These are phyloP conservation scores for Candida schatavii DNA, from an alignment of 805 yeast species.

Conservation along the genomic window DNA sequence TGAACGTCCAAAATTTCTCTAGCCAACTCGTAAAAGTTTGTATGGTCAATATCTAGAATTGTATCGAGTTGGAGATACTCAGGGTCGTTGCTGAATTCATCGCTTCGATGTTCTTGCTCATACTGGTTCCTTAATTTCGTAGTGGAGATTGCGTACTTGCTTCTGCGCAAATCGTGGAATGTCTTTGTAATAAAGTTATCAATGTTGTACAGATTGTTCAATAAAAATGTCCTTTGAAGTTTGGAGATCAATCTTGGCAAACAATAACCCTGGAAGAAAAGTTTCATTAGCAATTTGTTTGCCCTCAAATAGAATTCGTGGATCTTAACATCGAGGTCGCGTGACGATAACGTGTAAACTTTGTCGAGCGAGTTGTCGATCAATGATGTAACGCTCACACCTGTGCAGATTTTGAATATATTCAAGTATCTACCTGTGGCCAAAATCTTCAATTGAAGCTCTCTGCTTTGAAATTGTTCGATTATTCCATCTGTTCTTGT, in stretches of 20 bases:
- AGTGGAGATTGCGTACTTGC: conserved; percentile 28
- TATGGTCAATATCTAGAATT: conserved; percentile 40
- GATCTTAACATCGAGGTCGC: conserved; percentile 53
- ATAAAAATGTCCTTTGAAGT: conserved; percentile 57
- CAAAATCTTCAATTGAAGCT: conserved; percentile 61
- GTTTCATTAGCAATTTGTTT: conserved; percentile 53
- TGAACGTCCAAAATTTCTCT: conserved; percentile 51
- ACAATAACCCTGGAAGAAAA: conserved; percentile 61
- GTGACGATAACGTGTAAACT: conserved; percentile 21
- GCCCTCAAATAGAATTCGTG: conserved; percentile 65
- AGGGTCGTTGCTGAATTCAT: conserved; percentile 5
- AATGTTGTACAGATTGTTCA: conserved; percentile 50
- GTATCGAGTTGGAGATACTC: conserved; percentile 15
- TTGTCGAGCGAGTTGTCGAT: conserved; percentile 3
- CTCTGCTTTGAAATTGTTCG: conserved; percentile 53
- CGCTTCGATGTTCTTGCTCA: background rate
- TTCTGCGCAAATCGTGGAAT: conserved; percentile 50
- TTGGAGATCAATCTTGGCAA: conserved; percentile 45
- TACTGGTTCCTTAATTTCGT: conserved; percentile 21
- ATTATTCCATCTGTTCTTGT: conserved; percentile 75
- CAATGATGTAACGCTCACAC: conserved; percentile 28
- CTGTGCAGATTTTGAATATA: conserved; percentile 60
- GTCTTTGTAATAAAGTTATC: conserved; percentile 52
- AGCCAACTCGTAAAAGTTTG: conserved; percentile 43
- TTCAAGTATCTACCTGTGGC: conserved; percentile 84